Evolutionary conservation across 2,329 filamentous ascomycete species (phyloP), one percentile per base, ranked within the genome.

Genomic region (Pseudogymnoascus sp.): DNA sequence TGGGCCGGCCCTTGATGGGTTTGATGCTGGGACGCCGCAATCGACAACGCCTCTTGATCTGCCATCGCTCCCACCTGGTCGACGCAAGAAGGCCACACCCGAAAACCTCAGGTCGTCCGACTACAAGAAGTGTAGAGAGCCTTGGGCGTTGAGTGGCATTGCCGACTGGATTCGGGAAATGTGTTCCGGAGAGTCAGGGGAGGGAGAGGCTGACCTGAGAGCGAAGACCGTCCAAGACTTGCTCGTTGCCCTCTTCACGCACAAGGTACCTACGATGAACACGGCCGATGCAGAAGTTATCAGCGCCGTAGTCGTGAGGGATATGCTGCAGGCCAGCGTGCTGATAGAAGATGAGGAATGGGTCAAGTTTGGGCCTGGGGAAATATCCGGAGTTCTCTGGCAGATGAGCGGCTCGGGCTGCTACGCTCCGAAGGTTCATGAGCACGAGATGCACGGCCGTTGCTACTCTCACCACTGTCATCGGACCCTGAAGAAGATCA

Each of bases 241-340:
- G 2, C 80, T 99, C 41, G 86, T 96, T 41, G 89, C 87, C 30
- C 79, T 99, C 6, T 97, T 99, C 73, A 96, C 90, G 1, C 84
- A 90, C 75, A 97, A 97, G 74, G 92, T 99, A 0, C 92, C 94
- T 0, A 99, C 92, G 0, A 97, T 99, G 91, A 97, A 99, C 68
- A 93, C 94, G 41, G 92, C 93, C 5, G 95, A 99, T 78, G 94
- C 94, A 0, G 94, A 99, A 72, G 88, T 87, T 1, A 79, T 99
- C 59, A 90, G 90, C 64, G 83, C 84, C 62, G 85, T 85, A 39
- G 89, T 96, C 0, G 86, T 96, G 2, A 79, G 85, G 60, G 84
- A 87, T 54, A 94, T 99, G 90, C 83, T 93, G 66, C 81, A 84
- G 22, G 85, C 87, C 7, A 87, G 86, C 38, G 90, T 91, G 9